Percentiles rank a stretch among this genome's conserved stretches.
These are phyloP conservation scores for Epichloe sibirici DNA, from an alignment of 2,329 filamentous ascomycete species.

Conservation along the genomic window DNA sequence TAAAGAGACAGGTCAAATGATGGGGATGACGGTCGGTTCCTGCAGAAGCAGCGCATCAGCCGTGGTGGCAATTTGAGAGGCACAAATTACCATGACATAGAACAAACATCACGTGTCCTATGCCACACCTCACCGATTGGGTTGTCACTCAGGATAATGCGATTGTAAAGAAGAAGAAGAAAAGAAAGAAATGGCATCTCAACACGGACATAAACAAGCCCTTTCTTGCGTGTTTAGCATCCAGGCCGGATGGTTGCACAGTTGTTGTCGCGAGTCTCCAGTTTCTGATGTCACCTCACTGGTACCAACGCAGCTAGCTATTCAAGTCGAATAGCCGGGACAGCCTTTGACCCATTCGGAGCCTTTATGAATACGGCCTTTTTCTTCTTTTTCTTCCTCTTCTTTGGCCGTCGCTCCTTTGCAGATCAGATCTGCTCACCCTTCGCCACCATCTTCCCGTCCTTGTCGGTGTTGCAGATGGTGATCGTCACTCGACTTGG, in stretches of 20 bases:
- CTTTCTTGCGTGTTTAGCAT: not conserved
- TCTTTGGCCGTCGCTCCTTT: not conserved
- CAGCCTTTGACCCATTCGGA: not conserved
- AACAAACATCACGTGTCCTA: constrained; percentile 7
- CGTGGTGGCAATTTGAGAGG: not conserved
- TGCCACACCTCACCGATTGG: constrained; percentile 3
- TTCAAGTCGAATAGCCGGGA: not conserved
- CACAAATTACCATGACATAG: constrained; percentile 4
- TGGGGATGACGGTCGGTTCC: not conserved
- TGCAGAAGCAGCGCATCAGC: constrained; percentile 1
- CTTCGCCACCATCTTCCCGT: not conserved
- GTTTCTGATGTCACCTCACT: constrained; percentile 3
- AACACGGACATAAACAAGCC: constrained; percentile 2
- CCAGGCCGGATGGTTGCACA: not conserved
- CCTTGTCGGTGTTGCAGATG: not conserved
- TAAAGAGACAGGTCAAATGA: not conserved
- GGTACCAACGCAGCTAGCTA: not conserved
- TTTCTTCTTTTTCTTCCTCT: not conserved
- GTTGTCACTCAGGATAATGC: constrained; percentile 5
- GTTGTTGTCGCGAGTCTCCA: not conserved
- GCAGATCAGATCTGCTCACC: not conserved
- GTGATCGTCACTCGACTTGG: not conserved
- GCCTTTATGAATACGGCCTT: not conserved
- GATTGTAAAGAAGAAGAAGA: not conserved
- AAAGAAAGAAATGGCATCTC: not conserved